Evolutionary conservation across 2,329 filamentous ascomycete species (phyloP), one percentile per base, ranked within the genome.

Genomic region (Alternaria brassicae): DNA sequence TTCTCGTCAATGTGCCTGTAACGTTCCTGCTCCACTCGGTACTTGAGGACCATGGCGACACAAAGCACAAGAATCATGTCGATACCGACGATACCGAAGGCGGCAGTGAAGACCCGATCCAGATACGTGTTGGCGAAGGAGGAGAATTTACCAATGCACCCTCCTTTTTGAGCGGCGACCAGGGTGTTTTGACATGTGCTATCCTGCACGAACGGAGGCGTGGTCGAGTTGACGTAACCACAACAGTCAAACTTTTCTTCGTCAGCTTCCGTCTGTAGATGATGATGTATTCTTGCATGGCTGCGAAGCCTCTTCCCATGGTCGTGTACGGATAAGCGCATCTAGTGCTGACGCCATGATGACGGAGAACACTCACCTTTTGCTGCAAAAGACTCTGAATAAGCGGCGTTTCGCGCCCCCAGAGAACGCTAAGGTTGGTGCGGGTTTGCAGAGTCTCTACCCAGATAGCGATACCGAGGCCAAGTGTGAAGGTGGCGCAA

Each of bases 1-100:
- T 95, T 95, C 83, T 92, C 88, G 73, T 94, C 91, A 71, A 95
- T 93, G 72, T 91, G 85, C 59, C 88, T 86, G 80, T 92, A 95
- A 60, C 91, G 84, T 78, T 91, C 88, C 71, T 87, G 86, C 81
- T 95, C 91, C 79, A 90, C 91, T 73, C 91, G 88, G 70, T 92
- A 89, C 83, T 93, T 93, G 70, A 92, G 82, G 42, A 95, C 82
- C 78, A 92, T 92, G 28, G 89, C 88, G 12, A 89, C 88, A 66
- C 87, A 86, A 56, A 94, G 81, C 66, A 94, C 80, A 48, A 94
- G 81, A 51, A 91, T 72, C 40, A 84, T 85, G 72, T 93, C 88
- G 78, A 68, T 75, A 80, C 87, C 91, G 61, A 93, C 91, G 76
- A 94, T 88, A 62, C 90, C 91, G 75, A 95, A 95, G 54, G 90